Conservation (phyloP, 306 rosid species). For the Crotalaria pallida region DNA sequence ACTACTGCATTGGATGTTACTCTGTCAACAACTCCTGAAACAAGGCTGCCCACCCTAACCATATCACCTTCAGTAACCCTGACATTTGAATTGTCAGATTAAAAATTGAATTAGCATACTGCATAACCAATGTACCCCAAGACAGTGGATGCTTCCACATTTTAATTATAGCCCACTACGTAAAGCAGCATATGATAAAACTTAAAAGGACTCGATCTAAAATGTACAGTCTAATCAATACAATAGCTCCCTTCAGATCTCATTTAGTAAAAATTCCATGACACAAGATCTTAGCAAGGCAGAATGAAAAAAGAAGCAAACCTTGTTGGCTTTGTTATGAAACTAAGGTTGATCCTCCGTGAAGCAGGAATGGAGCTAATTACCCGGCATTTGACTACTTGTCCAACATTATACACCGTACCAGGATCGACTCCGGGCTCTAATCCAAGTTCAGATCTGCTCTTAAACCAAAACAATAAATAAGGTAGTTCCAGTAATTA, state of each 20-base stretch:
- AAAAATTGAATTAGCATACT: constrained; percentile 16
- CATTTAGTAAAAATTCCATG: not conserved
- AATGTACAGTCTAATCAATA: not conserved
- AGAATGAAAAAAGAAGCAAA: constrained; percentile 24
- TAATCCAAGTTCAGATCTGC: constrained; percentile 87
- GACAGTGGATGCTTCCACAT: not conserved
- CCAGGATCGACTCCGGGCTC: constrained; percentile 77
- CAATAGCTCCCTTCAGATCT: not conserved
- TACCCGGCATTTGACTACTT: constrained; percentile 88
- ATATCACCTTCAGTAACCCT: constrained; percentile 74
- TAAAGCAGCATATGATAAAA: constrained; percentile 5
- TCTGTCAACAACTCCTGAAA: constrained; percentile 81
- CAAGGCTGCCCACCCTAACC: constrained; percentile 59
- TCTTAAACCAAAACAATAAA: constrained; percentile 26
- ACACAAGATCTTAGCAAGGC: not conserved
- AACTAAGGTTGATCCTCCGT: constrained; percentile 84
- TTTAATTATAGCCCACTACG: not conserved
- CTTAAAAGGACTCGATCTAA: not conserved
- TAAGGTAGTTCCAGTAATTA: not conserved
- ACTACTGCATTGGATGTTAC: constrained; percentile 49
- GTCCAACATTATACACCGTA: constrained; percentile 71
- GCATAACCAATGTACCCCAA: not conserved
- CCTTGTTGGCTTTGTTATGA: constrained; percentile 78
- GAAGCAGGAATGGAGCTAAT: constrained; percentile 55
- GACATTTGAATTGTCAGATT: constrained; percentile 29